Evolutionary conservation across 176 grass and related monocot species (phyloP).

Genomic region (Eleusine indica): DNA sequence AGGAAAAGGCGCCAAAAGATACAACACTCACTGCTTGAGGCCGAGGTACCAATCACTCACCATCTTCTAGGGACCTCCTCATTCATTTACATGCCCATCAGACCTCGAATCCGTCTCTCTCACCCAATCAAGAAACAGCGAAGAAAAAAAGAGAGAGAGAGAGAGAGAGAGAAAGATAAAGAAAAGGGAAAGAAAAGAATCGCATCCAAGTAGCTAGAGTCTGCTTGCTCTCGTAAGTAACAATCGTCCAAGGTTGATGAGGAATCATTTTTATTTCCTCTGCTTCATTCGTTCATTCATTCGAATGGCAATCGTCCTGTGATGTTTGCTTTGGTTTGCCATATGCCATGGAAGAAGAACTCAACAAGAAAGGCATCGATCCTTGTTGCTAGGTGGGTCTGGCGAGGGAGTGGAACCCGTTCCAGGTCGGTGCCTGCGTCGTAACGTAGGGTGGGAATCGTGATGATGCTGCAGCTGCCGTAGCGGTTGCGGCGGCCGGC

Average conservation of each 20-base stretch:
- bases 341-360: neutral
- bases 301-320: neutral
- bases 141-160: neutral
- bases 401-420: slow-evolving; percentile 68
- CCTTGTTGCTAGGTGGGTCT: slow-evolving; percentile 37
- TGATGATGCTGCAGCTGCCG: slow-evolving; percentile 98
- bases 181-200: slow-evolving; percentile 6
- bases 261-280: neutral
- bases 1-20: slow-evolving; percentile 24
- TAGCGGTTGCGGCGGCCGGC: slow-evolving; percentile 30
- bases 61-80: slow-evolving; percentile 44
- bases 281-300: neutral
- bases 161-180: neutral
- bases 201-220: neutral
- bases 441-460: slow-evolving; percentile 89
- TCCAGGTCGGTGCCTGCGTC: slow-evolving; percentile 63
- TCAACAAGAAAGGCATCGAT: too few species aligned
- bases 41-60: slow-evolving; percentile 41
- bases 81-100: slow-evolving; percentile 52
- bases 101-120: slow-evolving; percentile 49
- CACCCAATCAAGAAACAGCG: slow-evolving; percentile 44
- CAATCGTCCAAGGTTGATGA: neutral
- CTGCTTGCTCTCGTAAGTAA: neutral
- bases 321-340: neutral
- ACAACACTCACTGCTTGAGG: neutral